Evolutionary conservation across 352 stramenopile genomes (phyloP), one percentile per base, ranked within the genome.

Genomic region (Peronospora destructor): DNA sequence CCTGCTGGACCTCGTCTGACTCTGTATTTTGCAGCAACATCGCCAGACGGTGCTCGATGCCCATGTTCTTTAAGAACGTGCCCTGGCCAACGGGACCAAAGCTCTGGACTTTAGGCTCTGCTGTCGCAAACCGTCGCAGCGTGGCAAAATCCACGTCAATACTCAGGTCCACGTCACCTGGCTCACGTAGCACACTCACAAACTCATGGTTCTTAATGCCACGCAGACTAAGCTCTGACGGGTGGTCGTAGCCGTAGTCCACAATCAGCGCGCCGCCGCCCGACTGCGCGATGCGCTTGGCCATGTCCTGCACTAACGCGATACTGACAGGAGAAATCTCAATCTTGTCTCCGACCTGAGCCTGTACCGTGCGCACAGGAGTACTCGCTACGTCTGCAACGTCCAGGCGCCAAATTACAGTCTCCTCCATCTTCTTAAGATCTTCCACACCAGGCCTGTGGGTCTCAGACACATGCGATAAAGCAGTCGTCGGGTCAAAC

Each of bases 151-250:
- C 85, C 42, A 93, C 82, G 55, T 93, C 78, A 26, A 89, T 87
- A 56, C 79, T 93, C 59, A 93, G 59, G 61, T 98, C 94, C 6
- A 98, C 87, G 49, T 95, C 77, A 32, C 94, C 94, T 23, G 93
- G 94, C 48, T 93, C 78, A 25, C 79, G 85, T 38, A 97, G 68
- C 28, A 94, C 77, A 45, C 87, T 88, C n/a, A 98, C 92, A 66
- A 97, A 96, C 61, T 86, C 54, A 68, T 98, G 94, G 59, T 85
- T 84, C 56, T 92, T 86, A 71, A 98, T 98, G 47, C 84, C 94
- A 33, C 94, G 91, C 36, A 98, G 60, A 65, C 86, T 97, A 49
- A 97, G 77, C 46, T 75, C 67, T 0, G 76, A 92, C 32, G 85
- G 84, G 41, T 91, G 85, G 56, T 97, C 85, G 64, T 95, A 81